Evolutionary conservation across 1,284 basidiomycete genomes (phyloP).

Genomic region (Leccinum solheimii): DNA sequence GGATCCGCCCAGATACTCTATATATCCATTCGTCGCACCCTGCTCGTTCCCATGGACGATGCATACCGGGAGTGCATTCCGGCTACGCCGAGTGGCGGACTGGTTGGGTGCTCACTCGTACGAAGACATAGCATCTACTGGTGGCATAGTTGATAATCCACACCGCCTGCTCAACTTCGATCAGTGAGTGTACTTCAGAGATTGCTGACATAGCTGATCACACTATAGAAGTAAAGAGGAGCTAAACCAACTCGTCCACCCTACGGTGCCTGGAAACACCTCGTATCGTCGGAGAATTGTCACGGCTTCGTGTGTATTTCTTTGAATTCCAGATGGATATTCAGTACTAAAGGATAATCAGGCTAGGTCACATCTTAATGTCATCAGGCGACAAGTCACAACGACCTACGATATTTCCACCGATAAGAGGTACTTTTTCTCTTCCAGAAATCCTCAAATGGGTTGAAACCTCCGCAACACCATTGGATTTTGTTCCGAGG

Average conservation of each 20-base stretch:
- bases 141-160: conserved; percentile 38
- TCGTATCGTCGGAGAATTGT: conserved; percentile 28
- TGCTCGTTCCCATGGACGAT: conserved; percentile 50
- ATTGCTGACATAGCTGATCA: conserved; percentile 15
- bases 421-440: conserved; percentile 47
- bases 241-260: conserved; percentile 17
- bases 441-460: conserved; percentile 49
- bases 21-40: conserved; percentile 63
- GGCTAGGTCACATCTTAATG: conserved; percentile 60
- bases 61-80: conserved; percentile 47
- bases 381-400: conserved; percentile 38
- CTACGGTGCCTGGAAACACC: background rate
- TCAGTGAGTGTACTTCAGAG: conserved; percentile 28
- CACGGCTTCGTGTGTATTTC: conserved; percentile 46
- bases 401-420: conserved; percentile 46
- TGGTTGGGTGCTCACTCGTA: conserved; percentile 46
- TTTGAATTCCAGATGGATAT: background rate
- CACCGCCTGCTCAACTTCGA: conserved; percentile 36
- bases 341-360: conserved; percentile 30
- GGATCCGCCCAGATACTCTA: conserved; percentile 45
- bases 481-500: conserved; percentile 57
- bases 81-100: conserved; percentile 60
- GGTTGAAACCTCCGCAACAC: conserved; percentile 39
- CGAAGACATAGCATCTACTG: conserved; percentile 39
- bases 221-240: conserved; percentile 17